Evolutionary conservation across 345 rosid species (phyloP), one percentile per base, ranked within the genome.

Genomic region (Sonneratia caseolaris): DNA sequence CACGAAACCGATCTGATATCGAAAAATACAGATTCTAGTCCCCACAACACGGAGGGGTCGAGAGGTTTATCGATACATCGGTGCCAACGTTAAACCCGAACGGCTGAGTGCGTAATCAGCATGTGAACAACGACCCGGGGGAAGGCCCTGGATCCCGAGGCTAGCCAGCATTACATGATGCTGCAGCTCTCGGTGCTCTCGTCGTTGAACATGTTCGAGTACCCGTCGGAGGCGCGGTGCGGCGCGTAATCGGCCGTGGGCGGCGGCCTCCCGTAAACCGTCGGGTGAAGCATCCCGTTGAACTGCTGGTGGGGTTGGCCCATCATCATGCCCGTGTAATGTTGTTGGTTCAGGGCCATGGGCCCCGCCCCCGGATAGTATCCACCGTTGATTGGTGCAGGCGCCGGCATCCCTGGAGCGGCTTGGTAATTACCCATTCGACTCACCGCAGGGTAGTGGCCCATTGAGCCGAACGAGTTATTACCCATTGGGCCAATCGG

Each of bases 131-230:
- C 18, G 24, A 71, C 59, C 24, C 57, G 47, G 57, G 57, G 57
- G 5, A 71, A 42, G 22, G 62, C 13, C 59, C 27, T 37, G 59
- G 67, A 18, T 9, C 14, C 10, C 68, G 45, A 48, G 48, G 43
- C 56, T 37, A 42, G 49, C 27, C 27, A n/a, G 43, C 3, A 76
- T 87, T 86, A 95, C 99, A 90, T 96, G 74, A 96, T 76, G 78
- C 84, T 91, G 81, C 99, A 92, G 78, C 98, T 82, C 55, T 84
- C 75, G 0, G 98, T 69, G 68, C 92, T 96, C 86, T 96, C 98
- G 81, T 96, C 99, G 43, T 90, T 91, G 73, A 96, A 87, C 86
- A 77, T 79, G 76, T 91, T 82, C 19, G 90, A 80, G 77, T 86
- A 91, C 9, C 86, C 79, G 68, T 89, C 98, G 5, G 82, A 32